Base-by-base conservation (phyloP, 1,284 basidiomycete species). In the Paramarasmius palmivorus region DNA sequence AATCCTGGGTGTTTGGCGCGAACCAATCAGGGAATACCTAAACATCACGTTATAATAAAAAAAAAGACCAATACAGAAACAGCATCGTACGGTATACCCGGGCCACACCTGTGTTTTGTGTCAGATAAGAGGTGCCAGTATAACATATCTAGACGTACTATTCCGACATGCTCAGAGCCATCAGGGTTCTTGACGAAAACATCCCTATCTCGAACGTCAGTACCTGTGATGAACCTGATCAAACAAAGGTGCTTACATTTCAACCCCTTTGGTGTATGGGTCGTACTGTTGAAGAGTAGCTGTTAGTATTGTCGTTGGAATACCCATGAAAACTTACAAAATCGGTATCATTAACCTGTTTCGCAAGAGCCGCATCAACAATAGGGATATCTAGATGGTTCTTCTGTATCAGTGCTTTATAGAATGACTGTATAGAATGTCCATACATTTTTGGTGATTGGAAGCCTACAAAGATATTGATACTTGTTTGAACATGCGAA, bases 11-110 rank as follows among this genome's bases (percentile, higher is more conserved):
- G 49, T 82, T 80, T 15, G 78, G 69, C 35, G 76, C 73, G 61
- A 89, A 87, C 86, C 86, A 90, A 62, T 90, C 87, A 0, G 85
- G 83, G 67, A 85, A 88, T 12, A 72, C 75, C 78, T 78, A 46
- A 36, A 29, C 12, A n/a, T 32, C 25, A 22, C 38, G 6, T 45
- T 5, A 17, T 17, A 38, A 51, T 15, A 9, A 36, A 17, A 3
- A 25, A 34, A 14, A 15, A 36, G 23, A 17, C 23, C 14, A 35
- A 19, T 22, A 52, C 44, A 25, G 32, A 51, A 32, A 19, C 19
- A 63, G n/a, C n/a, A n/a, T n/a, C 71, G 47, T 49, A 74, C 78
- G 35, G 77, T 79, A 59, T 73, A 77, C 15, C 79, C 79, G 37
- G 77, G 76, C 77, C 78, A 81, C n/a, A n/a, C n/a, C n/a, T n/a